Percentiles rank a stretch among this genome's conserved stretches.
phyloP scores from a whole-genome alignment of 1,139 yeast genomes.

The Suhomyces maxii region DNA sequence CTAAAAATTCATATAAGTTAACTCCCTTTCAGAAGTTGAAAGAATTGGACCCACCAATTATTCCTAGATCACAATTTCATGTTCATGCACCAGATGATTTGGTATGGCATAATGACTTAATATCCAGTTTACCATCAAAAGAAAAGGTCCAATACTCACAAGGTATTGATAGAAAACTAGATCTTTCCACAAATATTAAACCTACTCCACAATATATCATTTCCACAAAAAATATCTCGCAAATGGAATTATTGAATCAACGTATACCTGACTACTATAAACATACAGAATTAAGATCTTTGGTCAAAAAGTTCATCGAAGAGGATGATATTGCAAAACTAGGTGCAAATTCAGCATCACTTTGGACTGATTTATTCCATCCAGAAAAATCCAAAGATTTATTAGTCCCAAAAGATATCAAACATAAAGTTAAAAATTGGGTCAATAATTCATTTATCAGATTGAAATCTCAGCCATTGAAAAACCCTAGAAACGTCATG shows the following conservation, averaged over 20 bases:
- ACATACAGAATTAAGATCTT: conserved; percentile 21
- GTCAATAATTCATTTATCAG: conserved; percentile 46
- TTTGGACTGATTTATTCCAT: conserved; percentile 49
- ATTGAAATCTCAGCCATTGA: conserved; percentile 33
- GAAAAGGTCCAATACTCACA: background rate
- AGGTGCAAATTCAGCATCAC: conserved; percentile 2
- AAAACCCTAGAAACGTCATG: conserved; percentile 30
- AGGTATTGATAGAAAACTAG: background rate
- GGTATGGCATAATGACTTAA: background rate
- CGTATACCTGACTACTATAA: conserved; percentile 15
- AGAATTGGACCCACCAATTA: conserved; percentile 17
- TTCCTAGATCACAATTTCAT: conserved; percentile 18
- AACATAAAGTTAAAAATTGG: conserved; percentile 44
- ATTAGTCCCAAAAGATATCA: conserved; percentile 27
- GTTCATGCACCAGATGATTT: conserved; percentile 11
- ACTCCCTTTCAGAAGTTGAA: conserved; percentile 22
- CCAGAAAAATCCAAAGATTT: conserved; percentile 41
- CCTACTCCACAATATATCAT: background rate
- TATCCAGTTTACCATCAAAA: background rate
- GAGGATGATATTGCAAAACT: background rate
- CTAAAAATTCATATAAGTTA: conserved; percentile 16
- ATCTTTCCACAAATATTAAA: background rate
- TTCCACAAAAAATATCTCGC: background rate
- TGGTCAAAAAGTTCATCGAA: conserved; percentile 21
- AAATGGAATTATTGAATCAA: conserved; percentile 7